Base-by-base conservation (phyloP, 2,329 filamentous ascomycete species). In the Cytospora schulzeri region DNA sequence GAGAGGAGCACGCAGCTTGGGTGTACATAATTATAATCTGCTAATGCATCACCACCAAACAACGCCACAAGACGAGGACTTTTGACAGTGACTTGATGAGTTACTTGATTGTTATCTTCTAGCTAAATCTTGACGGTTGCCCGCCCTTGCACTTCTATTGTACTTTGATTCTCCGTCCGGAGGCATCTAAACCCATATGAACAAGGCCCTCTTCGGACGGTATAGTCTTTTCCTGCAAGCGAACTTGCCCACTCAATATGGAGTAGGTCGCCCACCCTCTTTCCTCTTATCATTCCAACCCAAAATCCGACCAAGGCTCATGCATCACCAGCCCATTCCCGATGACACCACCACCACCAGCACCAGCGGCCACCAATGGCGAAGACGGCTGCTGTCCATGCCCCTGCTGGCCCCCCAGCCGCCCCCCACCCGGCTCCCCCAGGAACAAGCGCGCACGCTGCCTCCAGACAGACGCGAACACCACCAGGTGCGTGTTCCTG, bases 281-380 rank as follows among this genome's bases (percentile, higher is more conserved):
- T 9, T 0, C 19, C 35, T 3, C 11, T 24, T 2, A 48, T 60
- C 41, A 63, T n/a, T 63, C 60, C 41, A 66, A 4, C 14, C 51
- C 56, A 33, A 63, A 66, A 26, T 66, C 64, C 11, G 60, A 63
- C 56, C 60, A 66, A 4, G 60, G 60, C 60, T 63, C 64, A 22
- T 66, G 64, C 28, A 57, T 22, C 28, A 38, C 52, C 41, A 15
- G 52, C 8, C 52, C 57, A 14, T 48, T 8, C 8, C 22, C n/a
- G n/a, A n/a, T n/a, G n/a, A n/a, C n/a, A n/a, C n/a, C n/a, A n/a
- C n/a, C n/a, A n/a, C n/a, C 60, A 19, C 55, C 64, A 26, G n/a
- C 33, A 24, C 51, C 63, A 35, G 31, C 26, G 8, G 28, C 52
- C 57, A 45, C 8, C 26, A 24, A 52, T 15, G 51, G 41, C 29